Percentiles rank a stretch among this genome's conserved stretches.
Conservation (phyloP, 192 early-diverging fungal species). For the Backusella westeae region DNA sequence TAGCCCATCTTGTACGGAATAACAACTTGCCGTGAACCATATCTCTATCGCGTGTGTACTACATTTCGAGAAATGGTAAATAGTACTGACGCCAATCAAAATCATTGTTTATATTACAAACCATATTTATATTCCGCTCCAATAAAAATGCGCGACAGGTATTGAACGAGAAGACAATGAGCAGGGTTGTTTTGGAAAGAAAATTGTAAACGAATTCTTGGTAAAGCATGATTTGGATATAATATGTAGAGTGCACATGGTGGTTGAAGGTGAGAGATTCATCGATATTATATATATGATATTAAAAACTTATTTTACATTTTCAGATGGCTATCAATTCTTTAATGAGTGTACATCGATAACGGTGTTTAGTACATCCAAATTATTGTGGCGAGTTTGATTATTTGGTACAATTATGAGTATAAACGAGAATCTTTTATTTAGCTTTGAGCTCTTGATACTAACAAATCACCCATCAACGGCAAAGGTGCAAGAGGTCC, state of each 20-base stretch:
- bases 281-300: background rate
- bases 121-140: background rate
- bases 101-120: background rate
- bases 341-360: constrained; percentile 94
- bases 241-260: constrained; percentile 96
- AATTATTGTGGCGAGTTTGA: constrained; percentile 74
- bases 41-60: background rate
- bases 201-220: constrained; percentile 81
- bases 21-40: background rate
- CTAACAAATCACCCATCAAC: constrained; percentile 23
- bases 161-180: constrained; percentile 89
- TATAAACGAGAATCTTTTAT: constrained; percentile 78
- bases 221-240: constrained; percentile 85
- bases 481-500: constrained; percentile 1
- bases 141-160: background rate
- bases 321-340: constrained; percentile 94
- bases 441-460: constrained; percentile 63
- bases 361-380: constrained; percentile 89
- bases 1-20: background rate
- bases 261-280: constrained; percentile 27
- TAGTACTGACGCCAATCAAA: background rate
- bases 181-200: constrained; percentile 90
- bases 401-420: constrained; percentile 46
- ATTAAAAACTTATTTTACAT: background rate
- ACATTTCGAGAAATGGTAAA: background rate